Conservation (phyloP, 176 grass and related monocot species). For the Lolium perenne region DNA sequence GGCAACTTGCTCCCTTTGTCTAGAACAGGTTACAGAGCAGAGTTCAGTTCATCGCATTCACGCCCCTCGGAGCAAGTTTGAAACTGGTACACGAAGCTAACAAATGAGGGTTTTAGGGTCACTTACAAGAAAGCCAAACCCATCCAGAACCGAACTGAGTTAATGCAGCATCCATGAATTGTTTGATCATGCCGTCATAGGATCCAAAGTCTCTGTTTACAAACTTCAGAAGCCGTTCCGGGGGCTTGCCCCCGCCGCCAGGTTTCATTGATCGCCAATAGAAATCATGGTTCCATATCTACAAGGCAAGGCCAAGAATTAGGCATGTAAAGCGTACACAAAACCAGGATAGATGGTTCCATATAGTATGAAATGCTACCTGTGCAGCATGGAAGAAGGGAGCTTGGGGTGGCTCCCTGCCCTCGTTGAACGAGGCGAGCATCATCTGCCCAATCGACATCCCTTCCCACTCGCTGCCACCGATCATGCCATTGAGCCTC, state of each 20-base stretch:
- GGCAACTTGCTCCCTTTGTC: slow-evolving; percentile 77
- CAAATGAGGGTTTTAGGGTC: neutral
- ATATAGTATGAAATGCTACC: slow-evolving; percentile 31
- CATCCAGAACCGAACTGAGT: slow-evolving; percentile 97
- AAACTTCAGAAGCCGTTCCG: slow-evolving; percentile 59
- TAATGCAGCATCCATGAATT: slow-evolving; percentile 65
- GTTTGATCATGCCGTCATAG: slow-evolving; percentile 58
- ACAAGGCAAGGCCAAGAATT: neutral
- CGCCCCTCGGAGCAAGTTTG: neutral
- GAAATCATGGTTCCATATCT: slow-evolving; percentile 99
- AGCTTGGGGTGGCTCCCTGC: slow-evolving; percentile 61
- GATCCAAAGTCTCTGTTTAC: slow-evolving; percentile 90
- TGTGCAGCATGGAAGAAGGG: slow-evolving; percentile 79
- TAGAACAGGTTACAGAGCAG: slow-evolving; percentile 36
- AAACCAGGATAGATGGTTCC: neutral
- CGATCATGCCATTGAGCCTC: slow-evolving; percentile 69
- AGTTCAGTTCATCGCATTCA: slow-evolving; percentile 29
- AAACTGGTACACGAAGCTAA: neutral
- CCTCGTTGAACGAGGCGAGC: slow-evolving; percentile 73
- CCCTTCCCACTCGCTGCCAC: slow-evolving; percentile 68
- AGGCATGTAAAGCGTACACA: neutral
- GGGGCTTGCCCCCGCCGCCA: slow-evolving; percentile 62
- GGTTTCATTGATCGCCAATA: slow-evolving; percentile 89
- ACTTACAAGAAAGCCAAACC: slow-evolving; percentile 95
- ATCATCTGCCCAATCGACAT: slow-evolving; percentile 79